phyloP scores from a whole-genome alignment of 1,139 yeast genomes.

The Yamadazyma spencermartinsiae region DNA sequence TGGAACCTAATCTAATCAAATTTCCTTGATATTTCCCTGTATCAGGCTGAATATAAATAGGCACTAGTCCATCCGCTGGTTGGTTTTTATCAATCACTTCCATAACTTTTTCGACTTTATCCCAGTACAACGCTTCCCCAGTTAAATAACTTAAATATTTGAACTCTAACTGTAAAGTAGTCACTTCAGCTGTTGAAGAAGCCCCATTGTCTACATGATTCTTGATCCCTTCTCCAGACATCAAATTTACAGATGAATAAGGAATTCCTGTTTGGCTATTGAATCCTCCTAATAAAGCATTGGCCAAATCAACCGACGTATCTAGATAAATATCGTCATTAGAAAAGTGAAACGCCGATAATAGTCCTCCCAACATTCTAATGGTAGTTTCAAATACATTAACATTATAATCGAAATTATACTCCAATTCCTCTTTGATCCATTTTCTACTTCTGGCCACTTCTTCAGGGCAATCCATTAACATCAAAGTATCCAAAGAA shows the following conservation, averaged over 20 bases:
- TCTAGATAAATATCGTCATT: constrained; percentile 70
- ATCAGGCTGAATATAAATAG: constrained; percentile 75
- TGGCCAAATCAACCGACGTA: constrained; percentile 75
- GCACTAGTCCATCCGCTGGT: constrained; percentile 77
- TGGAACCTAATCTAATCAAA: constrained; percentile 76
- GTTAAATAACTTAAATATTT: constrained; percentile 80
- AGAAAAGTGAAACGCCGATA: constrained; percentile 77
- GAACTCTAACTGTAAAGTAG: constrained; percentile 86
- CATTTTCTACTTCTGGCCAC: constrained; percentile 67
- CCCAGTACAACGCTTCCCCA: constrained; percentile 80
- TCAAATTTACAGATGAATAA: constrained; percentile 73
- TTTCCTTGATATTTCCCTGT: constrained; percentile 68
- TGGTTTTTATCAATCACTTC: constrained; percentile 53
- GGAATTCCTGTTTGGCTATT: constrained; percentile 69
- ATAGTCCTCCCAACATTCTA: constrained; percentile 88
- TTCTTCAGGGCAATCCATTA: constrained; percentile 77
- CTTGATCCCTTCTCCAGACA: constrained; percentile 57
- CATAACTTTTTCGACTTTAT: constrained; percentile 72
- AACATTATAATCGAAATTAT: constrained; percentile 65
- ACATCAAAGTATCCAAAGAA: constrained; percentile 76
- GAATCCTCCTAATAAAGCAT: constrained; percentile 67
- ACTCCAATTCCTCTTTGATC: constrained; percentile 58
- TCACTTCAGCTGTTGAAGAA: constrained; percentile 85
- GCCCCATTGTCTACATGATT: constrained; percentile 65
- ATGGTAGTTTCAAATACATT: constrained; percentile 92